Base-by-base conservation (phyloP, 78 protist species). In the Emiliania huxleyi region DNA sequence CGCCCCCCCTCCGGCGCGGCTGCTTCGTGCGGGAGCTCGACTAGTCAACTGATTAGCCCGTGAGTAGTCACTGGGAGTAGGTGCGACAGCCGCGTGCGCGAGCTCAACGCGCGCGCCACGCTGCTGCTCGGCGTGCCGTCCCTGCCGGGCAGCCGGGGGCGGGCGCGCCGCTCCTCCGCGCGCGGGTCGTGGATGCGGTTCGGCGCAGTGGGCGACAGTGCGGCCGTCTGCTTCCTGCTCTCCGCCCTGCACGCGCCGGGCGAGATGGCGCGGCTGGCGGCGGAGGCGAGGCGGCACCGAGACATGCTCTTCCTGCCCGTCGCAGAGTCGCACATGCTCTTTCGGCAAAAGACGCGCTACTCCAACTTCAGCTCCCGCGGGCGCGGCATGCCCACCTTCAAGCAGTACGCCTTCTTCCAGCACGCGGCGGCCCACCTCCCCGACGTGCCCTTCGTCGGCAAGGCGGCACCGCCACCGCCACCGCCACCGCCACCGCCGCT, bases 311-410 rank as follows among this genome's bases (percentile, higher is more conserved):
- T 62, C 75, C n/a, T 62, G 75, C n/a, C 11, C 75, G 75, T 21
- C 23, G n/a, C 75, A 3, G 75, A 62, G 75, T 23, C 75, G 23
- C 75, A 15, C 37, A 21, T 23, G n/a, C 42, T 77, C 15, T 2
- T 77, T 1, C 23, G 48, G 2, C 23, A 37, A 48, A 35, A 35
- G 48, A 77, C 85, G 49, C 23, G 33, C 35, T 77, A 77, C 85
- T 77, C 85, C 35, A 77, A 77, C 46, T 77, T 40, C 49, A 77
- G 46, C 15, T 1, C 29, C 4, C 18, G 1, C 33, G 85, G 85
- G 33, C 85, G 85, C n/a, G 46, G 85, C 48, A 77, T 77, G 85
- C 85, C 85, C 48, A 77, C 85, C 35, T 77, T 77, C 85, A 77
- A 77, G 85, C 85, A 77, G 85, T 77, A 40, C 46, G 85, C 48